These are phyloP conservation scores for Phytophthora pluvialis DNA, from an alignment of 352 stramenopile genomes.

Conservation along the genomic window DNA sequence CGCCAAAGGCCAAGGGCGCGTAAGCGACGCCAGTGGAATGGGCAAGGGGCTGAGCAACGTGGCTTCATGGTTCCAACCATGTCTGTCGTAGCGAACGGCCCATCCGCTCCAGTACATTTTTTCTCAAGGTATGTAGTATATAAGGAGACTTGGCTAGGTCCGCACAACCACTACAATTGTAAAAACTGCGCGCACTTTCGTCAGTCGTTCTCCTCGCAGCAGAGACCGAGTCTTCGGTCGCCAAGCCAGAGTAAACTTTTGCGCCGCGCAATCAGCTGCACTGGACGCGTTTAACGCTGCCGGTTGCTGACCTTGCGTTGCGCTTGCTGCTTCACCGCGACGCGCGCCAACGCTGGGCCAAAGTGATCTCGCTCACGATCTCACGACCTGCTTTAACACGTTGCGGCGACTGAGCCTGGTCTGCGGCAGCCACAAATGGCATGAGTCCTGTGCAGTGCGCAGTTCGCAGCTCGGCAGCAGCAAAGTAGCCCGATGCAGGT, in stretches of 20 bases:
- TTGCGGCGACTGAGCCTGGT: slow-evolving; percentile 3
- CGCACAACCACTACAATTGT: not conserved
- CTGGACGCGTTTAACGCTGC: slow-evolving; percentile 15
- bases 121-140: too few species aligned
- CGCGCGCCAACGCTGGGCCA: not conserved
- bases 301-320: slow-evolving; percentile 22
- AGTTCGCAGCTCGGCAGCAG: not conserved
- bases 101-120: not conserved
- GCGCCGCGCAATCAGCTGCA: slow-evolving; percentile 5
- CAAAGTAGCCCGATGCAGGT: not conserved
- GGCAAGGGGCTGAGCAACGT: not conserved
- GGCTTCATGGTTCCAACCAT: not conserved
- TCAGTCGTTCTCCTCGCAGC: not conserved
- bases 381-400: slow-evolving; percentile 21
- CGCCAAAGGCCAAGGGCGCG: slow-evolving; percentile 22
- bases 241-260: not conserved
- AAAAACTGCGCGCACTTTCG: not conserved
- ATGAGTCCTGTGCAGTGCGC: not conserved
- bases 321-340: slow-evolving; percentile 1
- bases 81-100: slow-evolving; percentile 6
- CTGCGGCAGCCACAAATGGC: slow-evolving; percentile 1
- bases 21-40: slow-evolving; percentile 1
- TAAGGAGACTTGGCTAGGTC: not conserved
- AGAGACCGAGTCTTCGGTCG: not conserved
- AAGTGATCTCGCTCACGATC: slow-evolving; percentile 3